A percentile compares a stretch with the other conserved stretches of the same genome.
Evolutionary conservation across 768 basidiomycete species (phyloP).

Genomic region (Vararia minispora): DNA sequence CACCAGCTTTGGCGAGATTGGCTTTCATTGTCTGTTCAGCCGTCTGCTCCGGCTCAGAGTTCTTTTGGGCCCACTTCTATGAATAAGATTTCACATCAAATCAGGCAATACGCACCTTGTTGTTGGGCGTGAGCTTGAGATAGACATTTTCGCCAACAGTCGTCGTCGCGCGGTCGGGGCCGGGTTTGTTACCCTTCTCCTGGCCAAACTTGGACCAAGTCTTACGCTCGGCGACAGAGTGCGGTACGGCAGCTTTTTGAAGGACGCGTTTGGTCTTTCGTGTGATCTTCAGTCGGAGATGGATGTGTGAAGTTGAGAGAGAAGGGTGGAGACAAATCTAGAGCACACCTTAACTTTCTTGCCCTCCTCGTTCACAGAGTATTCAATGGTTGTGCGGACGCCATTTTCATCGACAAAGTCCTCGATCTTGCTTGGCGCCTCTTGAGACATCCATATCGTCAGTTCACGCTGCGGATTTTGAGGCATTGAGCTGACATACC

Average conservation of each 20-base stretch:
- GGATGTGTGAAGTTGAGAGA: slow-evolving; percentile 2
- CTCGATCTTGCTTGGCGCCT: slow-evolving; percentile 42
- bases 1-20: slow-evolving; percentile 60
- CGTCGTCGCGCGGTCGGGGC: slow-evolving; percentile 89
- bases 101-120: slow-evolving; percentile 40
- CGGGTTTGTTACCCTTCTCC: slow-evolving; percentile 78
- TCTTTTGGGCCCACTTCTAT: slow-evolving; percentile 23
- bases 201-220: slow-evolving; percentile 90
- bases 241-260: slow-evolving; percentile 89
- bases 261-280: slow-evolving; percentile 77
- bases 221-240: slow-evolving; percentile 87
- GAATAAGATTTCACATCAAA: background rate
- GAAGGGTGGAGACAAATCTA: background rate
- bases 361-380: slow-evolving; percentile 80
- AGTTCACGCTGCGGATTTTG: background rate
- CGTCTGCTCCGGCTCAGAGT: slow-evolving; percentile 53
- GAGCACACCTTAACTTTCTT: slow-evolving; percentile 82
- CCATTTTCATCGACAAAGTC: slow-evolving; percentile 82
- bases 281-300: slow-evolving; percentile 49
- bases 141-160: slow-evolving; percentile 73
- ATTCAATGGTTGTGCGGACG: slow-evolving; percentile 75
- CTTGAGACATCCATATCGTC: slow-evolving; percentile 14
- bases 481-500: slow-evolving; percentile 11
- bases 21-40: slow-evolving; percentile 56
- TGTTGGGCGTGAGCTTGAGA: slow-evolving; percentile 45